Evolutionary conservation across 768 basidiomycete genomes (phyloP).

Genomic region (Butyriboletus loyo): DNA sequence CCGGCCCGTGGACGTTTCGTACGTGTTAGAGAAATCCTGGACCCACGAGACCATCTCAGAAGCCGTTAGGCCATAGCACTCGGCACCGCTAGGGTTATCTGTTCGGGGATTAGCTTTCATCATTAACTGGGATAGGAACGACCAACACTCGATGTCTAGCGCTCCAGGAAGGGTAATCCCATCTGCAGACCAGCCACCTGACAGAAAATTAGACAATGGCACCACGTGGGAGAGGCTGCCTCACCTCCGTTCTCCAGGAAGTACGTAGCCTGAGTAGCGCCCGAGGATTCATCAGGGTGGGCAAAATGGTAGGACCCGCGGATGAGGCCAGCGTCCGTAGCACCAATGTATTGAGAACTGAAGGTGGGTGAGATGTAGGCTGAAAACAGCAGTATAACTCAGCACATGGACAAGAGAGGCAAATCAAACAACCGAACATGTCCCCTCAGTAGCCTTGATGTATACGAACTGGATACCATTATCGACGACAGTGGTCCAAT

Average conservation of each 20-base stretch:
- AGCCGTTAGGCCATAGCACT: slow-evolving; percentile 53
- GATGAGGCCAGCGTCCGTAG: slow-evolving; percentile 53
- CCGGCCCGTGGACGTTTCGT: slow-evolving; percentile 46
- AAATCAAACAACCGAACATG: slow-evolving; percentile 32
- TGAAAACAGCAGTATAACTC: not conserved
- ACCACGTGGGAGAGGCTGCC: not conserved
- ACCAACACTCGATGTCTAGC: slow-evolving; percentile 59
- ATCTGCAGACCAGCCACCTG: slow-evolving; percentile 53
- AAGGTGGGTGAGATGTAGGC: slow-evolving; percentile 32
- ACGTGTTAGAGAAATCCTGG: slow-evolving; percentile 58
- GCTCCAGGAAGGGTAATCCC: slow-evolving; percentile 63
- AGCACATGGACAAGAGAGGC: not conserved
- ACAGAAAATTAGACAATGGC: not conserved
- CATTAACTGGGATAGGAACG: not conserved
- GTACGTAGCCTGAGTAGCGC: slow-evolving; percentile 56
- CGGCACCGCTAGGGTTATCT: slow-evolving; percentile 52
- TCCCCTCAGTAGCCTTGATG: slow-evolving; percentile 69
- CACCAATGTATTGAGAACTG: slow-evolving; percentile 51
- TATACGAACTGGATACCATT: slow-evolving; percentile 55
- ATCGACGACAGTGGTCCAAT: slow-evolving; percentile 50
- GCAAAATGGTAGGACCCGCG: slow-evolving; percentile 64
- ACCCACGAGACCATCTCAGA: slow-evolving; percentile 65
- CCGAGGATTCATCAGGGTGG: slow-evolving; percentile 49
- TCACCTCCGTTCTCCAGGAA: slow-evolving; percentile 57
- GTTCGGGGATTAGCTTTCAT: not conserved